Conservation (phyloP, 2,329 filamentous ascomycete genomes). For the Rutstroemia sydowiana region DNA sequence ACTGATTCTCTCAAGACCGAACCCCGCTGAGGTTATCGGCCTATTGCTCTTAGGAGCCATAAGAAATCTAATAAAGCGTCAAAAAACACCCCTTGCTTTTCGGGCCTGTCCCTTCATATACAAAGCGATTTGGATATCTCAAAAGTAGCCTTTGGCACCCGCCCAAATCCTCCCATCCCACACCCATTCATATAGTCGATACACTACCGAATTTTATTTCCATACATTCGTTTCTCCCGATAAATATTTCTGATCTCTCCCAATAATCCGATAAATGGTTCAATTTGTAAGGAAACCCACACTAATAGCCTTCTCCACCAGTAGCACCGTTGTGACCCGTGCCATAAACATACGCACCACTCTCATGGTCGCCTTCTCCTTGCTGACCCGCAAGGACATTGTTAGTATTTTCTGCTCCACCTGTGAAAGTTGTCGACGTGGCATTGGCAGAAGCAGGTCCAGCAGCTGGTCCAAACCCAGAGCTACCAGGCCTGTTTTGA, state of each 20-base stretch:
- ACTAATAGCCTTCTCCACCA: slow-evolving; percentile 25
- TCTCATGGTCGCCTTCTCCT: slow-evolving; percentile 30
- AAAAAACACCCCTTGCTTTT: slow-evolving; percentile 25
- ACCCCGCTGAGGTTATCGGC: slow-evolving; percentile 16
- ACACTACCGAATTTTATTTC: slow-evolving; percentile 23
- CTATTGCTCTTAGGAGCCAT: slow-evolving; percentile 23
- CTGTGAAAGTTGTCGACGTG: slow-evolving; percentile 25
- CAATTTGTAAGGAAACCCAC: slow-evolving; percentile 7
- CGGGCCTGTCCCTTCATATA: slow-evolving; percentile 24
- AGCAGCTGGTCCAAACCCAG: slow-evolving; percentile 41
- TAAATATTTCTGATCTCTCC: neutral
- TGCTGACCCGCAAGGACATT: slow-evolving; percentile 29
- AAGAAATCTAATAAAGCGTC: slow-evolving; percentile 27
- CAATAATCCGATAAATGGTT: neutral
- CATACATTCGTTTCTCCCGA: slow-evolving; percentile 1
- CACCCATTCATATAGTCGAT: slow-evolving; percentile 25
- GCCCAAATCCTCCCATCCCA: slow-evolving; percentile 17
- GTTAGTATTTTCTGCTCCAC: slow-evolving; percentile 28
- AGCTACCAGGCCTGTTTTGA: slow-evolving; percentile 44
- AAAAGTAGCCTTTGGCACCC: slow-evolving; percentile 12
- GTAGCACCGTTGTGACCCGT: slow-evolving; percentile 51
- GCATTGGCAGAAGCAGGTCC: slow-evolving; percentile 33
- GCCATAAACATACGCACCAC: slow-evolving; percentile 34
- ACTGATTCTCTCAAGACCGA: slow-evolving; percentile 3
- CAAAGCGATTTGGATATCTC: slow-evolving; percentile 15